Evolutionary conservation across 2,329 filamentous ascomycete genomes (phyloP).

Genomic region (Colletotrichum tabaci): DNA sequence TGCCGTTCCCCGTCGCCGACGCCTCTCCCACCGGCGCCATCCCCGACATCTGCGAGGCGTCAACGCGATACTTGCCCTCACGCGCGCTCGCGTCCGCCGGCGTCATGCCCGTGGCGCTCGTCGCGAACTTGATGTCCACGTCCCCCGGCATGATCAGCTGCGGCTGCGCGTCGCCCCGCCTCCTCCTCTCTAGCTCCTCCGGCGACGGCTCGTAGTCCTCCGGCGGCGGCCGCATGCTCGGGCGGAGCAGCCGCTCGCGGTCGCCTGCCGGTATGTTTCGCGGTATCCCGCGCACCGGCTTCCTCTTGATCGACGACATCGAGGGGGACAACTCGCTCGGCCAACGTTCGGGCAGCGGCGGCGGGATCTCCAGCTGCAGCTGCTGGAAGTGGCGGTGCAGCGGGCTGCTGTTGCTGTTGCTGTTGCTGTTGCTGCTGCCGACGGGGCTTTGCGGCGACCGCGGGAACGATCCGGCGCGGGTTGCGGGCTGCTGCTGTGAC

Average conservation of each 20-base stretch:
- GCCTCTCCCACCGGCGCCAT: constrained; percentile 4
- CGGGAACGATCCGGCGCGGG: constrained; percentile 4
- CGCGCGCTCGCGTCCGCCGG: constrained; percentile 27
- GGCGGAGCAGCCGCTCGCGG: constrained; percentile 22
- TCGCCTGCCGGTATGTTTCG: neutral
- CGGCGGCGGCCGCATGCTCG: constrained; percentile 40
- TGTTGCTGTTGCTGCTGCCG: neutral
- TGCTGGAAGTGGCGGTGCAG: neutral
- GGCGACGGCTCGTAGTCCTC: constrained; percentile 44
- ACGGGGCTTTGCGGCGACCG: constrained; percentile 9
- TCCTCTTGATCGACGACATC: constrained; percentile 16
- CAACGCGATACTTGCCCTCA: constrained; percentile 36
- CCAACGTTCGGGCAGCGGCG: constrained; percentile 5
- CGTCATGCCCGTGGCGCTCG: constrained; percentile 38
- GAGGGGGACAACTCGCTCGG: neutral
- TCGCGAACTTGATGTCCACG: constrained; percentile 41
- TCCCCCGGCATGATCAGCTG: constrained; percentile 43
- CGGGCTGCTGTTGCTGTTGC: neutral
- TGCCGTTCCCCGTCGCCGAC: neutral
- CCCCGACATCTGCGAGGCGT: neutral
- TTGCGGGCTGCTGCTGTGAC: neutral
- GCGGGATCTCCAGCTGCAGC: constrained; percentile 5
- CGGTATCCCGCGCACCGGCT: constrained; percentile 25
- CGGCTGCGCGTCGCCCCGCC: constrained; percentile 46
- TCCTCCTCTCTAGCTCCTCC: constrained; percentile 44